Evolutionary conservation across 345 rosid species (phyloP).

Genomic region (Lepidium africanum): DNA sequence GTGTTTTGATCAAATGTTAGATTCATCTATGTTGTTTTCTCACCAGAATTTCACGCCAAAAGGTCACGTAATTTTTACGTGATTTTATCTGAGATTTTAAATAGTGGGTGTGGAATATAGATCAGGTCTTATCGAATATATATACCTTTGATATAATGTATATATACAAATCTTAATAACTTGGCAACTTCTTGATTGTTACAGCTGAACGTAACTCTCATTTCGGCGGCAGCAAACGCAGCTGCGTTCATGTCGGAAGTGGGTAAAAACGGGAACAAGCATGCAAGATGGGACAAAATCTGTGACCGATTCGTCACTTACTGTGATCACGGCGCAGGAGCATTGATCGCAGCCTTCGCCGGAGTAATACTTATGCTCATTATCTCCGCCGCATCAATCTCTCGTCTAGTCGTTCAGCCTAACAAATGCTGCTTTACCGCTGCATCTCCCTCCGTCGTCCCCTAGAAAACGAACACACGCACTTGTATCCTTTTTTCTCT

Average conservation of each 20-base stretch:
- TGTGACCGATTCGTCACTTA: conserved; percentile 65
- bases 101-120: too few relatives aligned
- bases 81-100: too few relatives aligned
- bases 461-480: not conserved
- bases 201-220: conserved; percentile 54
- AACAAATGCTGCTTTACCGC: conserved; percentile 3
- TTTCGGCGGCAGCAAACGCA: conserved; percentile 62
- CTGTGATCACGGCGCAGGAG: conserved; percentile 68
- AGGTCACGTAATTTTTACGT: too few relatives aligned
- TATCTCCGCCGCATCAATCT: conserved; percentile 45
- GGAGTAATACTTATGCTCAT: conserved; percentile 56
- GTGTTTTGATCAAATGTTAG: too few relatives aligned
- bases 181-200: not conserved
- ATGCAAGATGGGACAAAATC: conserved; percentile 78
- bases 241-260: conserved; percentile 83
- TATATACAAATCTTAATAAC: not conserved
- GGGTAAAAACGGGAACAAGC: conserved; percentile 75
- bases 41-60: too few relatives aligned
- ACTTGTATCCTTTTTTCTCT: not conserved
- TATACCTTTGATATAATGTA: too few relatives aligned
- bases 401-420: conserved; percentile 37
- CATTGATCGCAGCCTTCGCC: conserved; percentile 53
- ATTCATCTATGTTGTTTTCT: too few relatives aligned
- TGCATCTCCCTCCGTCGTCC: conserved; percentile 9
- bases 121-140: too few relatives aligned